A percentile compares a stretch with the other conserved stretches of the same genome.
phyloP scores from a whole-genome alignment of 192 early-diverging fungal genomes.

The Coemansia sp. region DNA sequence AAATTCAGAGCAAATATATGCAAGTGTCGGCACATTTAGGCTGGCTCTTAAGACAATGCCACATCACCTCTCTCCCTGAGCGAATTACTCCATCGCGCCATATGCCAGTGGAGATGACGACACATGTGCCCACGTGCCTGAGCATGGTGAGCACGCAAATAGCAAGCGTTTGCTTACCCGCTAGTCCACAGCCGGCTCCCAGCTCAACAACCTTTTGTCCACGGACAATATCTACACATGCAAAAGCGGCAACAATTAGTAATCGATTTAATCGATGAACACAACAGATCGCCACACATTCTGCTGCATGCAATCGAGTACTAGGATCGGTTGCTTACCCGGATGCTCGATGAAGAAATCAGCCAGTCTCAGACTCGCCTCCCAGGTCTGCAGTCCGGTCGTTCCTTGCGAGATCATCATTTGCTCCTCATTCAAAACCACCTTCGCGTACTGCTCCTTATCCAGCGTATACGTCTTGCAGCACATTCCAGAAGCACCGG shows the following conservation, averaged over 20 bases:
- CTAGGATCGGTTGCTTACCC: conserved; percentile 15
- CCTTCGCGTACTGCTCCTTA: conserved; percentile 41
- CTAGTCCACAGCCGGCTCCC: conserved; percentile 51
- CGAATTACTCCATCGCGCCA: background rate
- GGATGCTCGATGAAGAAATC: conserved; percentile 58
- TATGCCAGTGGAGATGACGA: background rate
- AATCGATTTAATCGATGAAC: background rate
- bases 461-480: conserved; percentile 55
- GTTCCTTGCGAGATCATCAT: conserved; percentile 62
- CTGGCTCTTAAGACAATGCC: background rate
- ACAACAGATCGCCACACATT: background rate
- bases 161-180: conserved; percentile 18
- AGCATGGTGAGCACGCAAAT: background rate
- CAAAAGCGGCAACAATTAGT: background rate
- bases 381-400: conserved; percentile 68
- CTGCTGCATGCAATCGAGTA: background rate
- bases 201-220: conserved; percentile 47
- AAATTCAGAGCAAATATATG: background rate
- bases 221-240: conserved; percentile 45
- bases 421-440: conserved; percentile 59
- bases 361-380: conserved; percentile 59
- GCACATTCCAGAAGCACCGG: conserved; percentile 25
- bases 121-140: background rate
- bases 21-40: background rate
- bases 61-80: background rate